A percentile compares a stretch with the other conserved stretches of the same genome.
phyloP scores from a whole-genome alignment of 805 yeast species.

The Saturnispora besseyi region DNA sequence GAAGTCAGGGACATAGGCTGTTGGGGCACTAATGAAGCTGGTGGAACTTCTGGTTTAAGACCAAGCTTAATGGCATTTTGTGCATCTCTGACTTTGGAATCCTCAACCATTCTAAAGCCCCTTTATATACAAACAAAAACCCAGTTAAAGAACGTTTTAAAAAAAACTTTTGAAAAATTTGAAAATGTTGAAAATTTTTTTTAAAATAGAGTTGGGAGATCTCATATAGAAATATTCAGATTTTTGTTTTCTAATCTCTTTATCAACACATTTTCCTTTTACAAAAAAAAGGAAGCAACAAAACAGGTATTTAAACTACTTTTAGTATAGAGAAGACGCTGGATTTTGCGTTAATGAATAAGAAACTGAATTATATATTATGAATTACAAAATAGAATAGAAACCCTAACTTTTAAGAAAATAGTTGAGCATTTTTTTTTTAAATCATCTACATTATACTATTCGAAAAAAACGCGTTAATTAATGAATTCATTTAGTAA shows the following conservation, averaged over 20 bases:
- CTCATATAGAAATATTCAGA: not conserved
- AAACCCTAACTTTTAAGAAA: too few species aligned
- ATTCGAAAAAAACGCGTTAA: not conserved
- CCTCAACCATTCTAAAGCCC: slow-evolving; percentile 32
- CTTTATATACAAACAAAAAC: not conserved
- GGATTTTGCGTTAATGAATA: too few species aligned
- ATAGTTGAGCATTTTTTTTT: not conserved
- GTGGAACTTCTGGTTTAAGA: slow-evolving; percentile 23
- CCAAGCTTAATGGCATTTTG: slow-evolving; percentile 19
- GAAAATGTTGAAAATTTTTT: not conserved
- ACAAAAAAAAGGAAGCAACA: too few species aligned
- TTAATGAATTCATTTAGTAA: not conserved
- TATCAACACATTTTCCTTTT: too few species aligned
- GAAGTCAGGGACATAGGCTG: slow-evolving; percentile 78
- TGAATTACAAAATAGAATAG: too few species aligned
- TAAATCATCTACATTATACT: not conserved
- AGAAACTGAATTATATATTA: too few species aligned
- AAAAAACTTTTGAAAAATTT: not conserved
- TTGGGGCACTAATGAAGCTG: slow-evolving; percentile 75
- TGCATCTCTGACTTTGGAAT: slow-evolving; percentile 40
- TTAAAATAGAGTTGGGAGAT: not conserved
- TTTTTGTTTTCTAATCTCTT: too few species aligned
- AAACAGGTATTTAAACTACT: too few species aligned
- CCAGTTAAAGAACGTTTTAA: not conserved
- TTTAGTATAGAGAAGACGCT: too few species aligned